phyloP scores from a whole-genome alignment of 2,329 filamentous ascomycete species.

The Diaporthe batatas region DNA sequence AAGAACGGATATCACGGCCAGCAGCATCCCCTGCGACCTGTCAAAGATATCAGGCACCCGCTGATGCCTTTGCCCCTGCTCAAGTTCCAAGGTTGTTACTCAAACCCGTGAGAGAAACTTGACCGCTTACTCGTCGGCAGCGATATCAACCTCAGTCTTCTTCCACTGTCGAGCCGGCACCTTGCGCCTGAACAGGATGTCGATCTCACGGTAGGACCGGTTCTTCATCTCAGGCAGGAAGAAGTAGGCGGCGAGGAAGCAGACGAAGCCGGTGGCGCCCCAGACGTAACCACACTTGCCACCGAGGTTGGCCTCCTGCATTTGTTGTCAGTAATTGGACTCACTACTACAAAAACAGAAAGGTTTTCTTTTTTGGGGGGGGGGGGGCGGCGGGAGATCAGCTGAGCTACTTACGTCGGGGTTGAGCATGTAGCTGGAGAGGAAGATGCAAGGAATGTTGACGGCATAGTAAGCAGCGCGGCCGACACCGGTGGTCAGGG shows the following conservation, averaged over 20 bases:
- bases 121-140: conserved; percentile 70
- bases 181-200: conserved; percentile 69
- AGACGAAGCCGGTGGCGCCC: conserved; percentile 70
- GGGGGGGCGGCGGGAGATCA: too few species aligned
- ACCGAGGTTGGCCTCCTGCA: conserved; percentile 53
- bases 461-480: conserved; percentile 74
- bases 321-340: conserved; percentile 47
- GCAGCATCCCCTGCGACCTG: neutral
- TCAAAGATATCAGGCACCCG: neutral
- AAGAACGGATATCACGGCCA: neutral
- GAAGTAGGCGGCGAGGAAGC: conserved; percentile 62
- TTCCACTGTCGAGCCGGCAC: conserved; percentile 68
- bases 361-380: too few species aligned
- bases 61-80: neutral
- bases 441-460: conserved; percentile 77
- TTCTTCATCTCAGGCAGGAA: conserved; percentile 69
- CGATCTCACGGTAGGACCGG: conserved; percentile 72
- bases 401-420: conserved; percentile 53
- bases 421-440: conserved; percentile 72
- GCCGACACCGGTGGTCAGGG: conserved; percentile 74
- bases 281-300: conserved; percentile 71
- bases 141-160: conserved; percentile 67
- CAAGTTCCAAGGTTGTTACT: neutral
- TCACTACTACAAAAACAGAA: neutral
- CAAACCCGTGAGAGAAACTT: neutral